A percentile compares a stretch with the other conserved stretches of the same genome.
Evolutionary conservation across 225 moss, liverwort and hornwort genomes (phyloP).

Genomic region (Neckera pumila): DNA sequence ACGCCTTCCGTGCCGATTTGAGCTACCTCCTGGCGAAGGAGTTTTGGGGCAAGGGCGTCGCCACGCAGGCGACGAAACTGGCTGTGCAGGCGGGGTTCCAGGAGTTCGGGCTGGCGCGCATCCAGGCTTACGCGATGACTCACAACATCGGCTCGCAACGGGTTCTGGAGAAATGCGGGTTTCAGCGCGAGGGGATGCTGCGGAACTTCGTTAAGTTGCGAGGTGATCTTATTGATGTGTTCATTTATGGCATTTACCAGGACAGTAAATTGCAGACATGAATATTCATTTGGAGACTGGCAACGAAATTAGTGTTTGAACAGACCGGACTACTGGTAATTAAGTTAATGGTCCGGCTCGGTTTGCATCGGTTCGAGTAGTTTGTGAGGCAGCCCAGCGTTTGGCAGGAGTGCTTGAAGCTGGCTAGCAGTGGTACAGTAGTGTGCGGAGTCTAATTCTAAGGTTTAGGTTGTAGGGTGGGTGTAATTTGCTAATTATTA

Average conservation of each 20-base stretch:
- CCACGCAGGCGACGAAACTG: not conserved
- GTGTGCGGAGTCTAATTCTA: not conserved
- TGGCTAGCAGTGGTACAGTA: not conserved
- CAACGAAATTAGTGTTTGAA: not conserved
- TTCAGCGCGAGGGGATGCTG: conserved; percentile 20
- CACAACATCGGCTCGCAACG: conserved; percentile 30
- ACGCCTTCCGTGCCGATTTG: conserved; percentile 32
- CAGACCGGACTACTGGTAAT: not conserved
- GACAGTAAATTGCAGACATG: not conserved
- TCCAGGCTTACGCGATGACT: conserved; percentile 31
- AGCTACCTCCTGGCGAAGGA: conserved; percentile 48
- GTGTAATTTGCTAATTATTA: not conserved
- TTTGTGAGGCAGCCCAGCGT: not conserved
- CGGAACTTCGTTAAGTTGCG: conserved; percentile 4
- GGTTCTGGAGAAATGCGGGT: conserved; percentile 56
- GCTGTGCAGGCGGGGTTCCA: conserved; percentile 22
- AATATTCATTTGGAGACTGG: not conserved
- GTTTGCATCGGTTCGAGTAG: not conserved
- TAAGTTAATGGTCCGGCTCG: not conserved
- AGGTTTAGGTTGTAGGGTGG: not conserved
- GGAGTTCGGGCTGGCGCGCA: conserved; percentile 34
- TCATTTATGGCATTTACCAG: not conserved
- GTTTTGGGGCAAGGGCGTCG: conserved; percentile 44
- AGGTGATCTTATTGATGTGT: not conserved
- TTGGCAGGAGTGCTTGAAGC: not conserved